phyloP scores from a whole-genome alignment of 495 filamentous ascomycete species.

The Letharia columbiana region DNA sequence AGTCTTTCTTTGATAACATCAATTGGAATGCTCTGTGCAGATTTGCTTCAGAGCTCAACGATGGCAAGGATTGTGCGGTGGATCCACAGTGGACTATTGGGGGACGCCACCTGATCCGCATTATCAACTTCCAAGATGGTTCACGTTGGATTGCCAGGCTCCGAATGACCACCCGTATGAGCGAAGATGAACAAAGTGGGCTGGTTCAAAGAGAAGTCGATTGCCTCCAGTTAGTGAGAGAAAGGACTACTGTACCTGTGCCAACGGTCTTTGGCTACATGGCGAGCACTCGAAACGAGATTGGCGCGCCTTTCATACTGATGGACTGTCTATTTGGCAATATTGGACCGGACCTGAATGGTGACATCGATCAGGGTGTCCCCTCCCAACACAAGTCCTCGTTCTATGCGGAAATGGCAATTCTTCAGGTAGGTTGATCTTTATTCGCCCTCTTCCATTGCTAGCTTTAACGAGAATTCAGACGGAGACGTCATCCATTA shows the following conservation, averaged over 20 bases:
- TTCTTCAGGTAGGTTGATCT: not conserved
- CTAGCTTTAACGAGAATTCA: not conserved
- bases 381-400: not conserved
- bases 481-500: not conserved
- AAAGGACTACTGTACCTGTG: not conserved
- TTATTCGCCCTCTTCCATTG: no score
- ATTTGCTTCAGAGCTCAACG: not conserved
- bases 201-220: not conserved
- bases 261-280: not conserved
- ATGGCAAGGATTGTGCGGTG: not conserved
- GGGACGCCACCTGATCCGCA: not conserved
- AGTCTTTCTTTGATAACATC: not conserved
- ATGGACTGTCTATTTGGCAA: constrained; percentile 4
- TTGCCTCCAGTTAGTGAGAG: not conserved
- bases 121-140: not conserved
- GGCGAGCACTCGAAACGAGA: not conserved
- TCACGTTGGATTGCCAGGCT: not conserved
- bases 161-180: not conserved
- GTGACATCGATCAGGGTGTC: no score
- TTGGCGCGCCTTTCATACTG: constrained; percentile 5
- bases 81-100: not conserved
- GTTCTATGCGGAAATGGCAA: not conserved
- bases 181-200: not conserved
- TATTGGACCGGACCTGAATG: not conserved
- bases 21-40: not conserved